phyloP scores from a whole-genome alignment of 768 basidiomycete species.

The Pleurotus sapidus region DNA sequence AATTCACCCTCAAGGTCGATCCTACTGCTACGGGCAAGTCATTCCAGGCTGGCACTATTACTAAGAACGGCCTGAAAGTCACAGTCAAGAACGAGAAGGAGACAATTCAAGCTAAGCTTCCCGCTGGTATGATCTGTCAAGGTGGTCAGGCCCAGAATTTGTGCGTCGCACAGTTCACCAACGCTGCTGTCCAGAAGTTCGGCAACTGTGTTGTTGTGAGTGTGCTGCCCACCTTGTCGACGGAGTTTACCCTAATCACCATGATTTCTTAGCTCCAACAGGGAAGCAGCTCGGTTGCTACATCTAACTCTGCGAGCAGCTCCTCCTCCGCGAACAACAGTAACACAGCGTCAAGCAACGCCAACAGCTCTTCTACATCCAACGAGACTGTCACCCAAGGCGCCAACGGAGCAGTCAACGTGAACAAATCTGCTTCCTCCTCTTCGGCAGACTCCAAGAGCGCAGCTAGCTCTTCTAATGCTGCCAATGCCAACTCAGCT shows the following conservation, averaged over 20 bases:
- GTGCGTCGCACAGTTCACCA: conserved; percentile 52
- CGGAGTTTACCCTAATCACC: too few species aligned
- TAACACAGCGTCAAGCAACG: neutral
- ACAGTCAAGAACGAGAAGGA: conserved; percentile 35
- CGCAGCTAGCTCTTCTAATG: neutral
- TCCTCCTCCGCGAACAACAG: neutral
- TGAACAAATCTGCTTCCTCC: neutral
- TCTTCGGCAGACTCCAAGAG: neutral
- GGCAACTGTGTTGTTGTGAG: conserved; percentile 52
- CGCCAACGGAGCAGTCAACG: conserved; percentile 2
- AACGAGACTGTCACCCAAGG: neutral
- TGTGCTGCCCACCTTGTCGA: neutral
- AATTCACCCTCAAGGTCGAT: conserved; percentile 43
- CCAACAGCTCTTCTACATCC: neutral
- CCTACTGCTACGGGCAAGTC: conserved; percentile 36
- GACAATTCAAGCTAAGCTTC: conserved; percentile 40
- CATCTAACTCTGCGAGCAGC: conserved; percentile 2
- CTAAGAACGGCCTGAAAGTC: conserved; percentile 45
- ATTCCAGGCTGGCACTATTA: conserved; percentile 34
- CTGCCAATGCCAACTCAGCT: conserved; percentile 1
- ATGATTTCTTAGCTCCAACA: neutral
- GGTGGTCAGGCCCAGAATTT: conserved; percentile 42
- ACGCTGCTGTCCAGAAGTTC: conserved; percentile 40
- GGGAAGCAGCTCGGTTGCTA: conserved; percentile 3
- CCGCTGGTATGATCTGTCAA: conserved; percentile 46